Base-by-base conservation (phyloP, 164 flowering plant genomes). In the Dillenia suffruticosa region DNA sequence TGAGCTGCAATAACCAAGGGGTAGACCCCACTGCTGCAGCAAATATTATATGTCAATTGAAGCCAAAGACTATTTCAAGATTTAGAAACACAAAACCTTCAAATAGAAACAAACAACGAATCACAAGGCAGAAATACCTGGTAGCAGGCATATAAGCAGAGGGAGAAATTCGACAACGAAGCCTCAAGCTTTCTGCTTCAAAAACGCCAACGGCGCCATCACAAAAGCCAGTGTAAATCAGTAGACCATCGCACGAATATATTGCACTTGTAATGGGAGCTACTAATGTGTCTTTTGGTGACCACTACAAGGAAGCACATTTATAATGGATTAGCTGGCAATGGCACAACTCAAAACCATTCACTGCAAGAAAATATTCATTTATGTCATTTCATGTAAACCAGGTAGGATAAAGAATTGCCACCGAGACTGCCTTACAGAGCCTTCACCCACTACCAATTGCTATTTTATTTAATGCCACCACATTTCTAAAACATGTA, bases 201-300 rank as follows among this genome's bases (percentile, higher is more conserved):
- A 86, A 89, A 12, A 89, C 86, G 47, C 87, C 88, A 58, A 86
- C 76, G 22, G 80, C 80, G 15, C 87, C 90, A 78, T 86, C 96
- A 67, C 80, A 79, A 58, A 84, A 89, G 11, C 81, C 77, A 66
- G 81, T 64, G 40, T 79, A 86, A 15, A 89, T 69, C 66, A 84
- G 70, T 55, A 63, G 53, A 56, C 96, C 79, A 66, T 89, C 84
- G 58, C 92, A 84, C 2, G 96, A 86, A 65, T 80, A 89, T 61
- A 78, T 73, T 44, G 87, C 96, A 60, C 80, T 72, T 17, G 96
- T 81, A 43, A 89, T 81, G 8, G 85, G 79, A 32, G 92, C 87
- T n/a, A 82, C 9, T 12, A 83, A 78, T 5, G 76, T 16, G 9
- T 82, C 92, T 65, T 76, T 70, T 2, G 89, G 87, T 57, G 66